Evolutionary conservation across 1,284 basidiomycete genomes (phyloP), one percentile per base, ranked within the genome.

Genomic region (Sanghuangporus sanghuang): DNA sequence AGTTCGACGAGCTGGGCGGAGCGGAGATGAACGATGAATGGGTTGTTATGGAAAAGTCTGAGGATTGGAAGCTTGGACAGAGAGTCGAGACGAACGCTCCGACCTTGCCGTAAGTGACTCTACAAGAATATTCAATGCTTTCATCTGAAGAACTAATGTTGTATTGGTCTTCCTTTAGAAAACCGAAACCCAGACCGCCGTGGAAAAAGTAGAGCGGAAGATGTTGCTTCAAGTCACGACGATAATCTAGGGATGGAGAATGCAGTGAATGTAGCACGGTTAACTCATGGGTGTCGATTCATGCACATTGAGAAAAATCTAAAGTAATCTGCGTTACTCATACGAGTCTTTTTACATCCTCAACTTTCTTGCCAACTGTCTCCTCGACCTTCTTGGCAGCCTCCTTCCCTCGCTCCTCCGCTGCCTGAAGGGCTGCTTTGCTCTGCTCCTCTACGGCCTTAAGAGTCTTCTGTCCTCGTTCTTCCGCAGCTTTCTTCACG

Each of bases 1-100:
- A 81, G 64, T 95, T 94, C 71, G 90, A 85, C 57, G 85, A 81
- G 27, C 74, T 85, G 3, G 81, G 84, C 16, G 79, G 73, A 2
- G 73, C 74, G 32, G 77, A 78, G 14, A 73, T 77, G 61, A 74
- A 78, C 57, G 70, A 78, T 40, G 75, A 80, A 58, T 85, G 82
- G 82, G 77, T 79, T 52, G 50, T 52, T 23, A 46, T 46, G 75
- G 76, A 77, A 32, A 72, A 72, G 39, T 70, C 80, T 16, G 78
- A 80, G 61, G 82, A 42, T 7, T 56, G 35, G 23, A 42, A 4
- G 44, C 16, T n/a, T 16, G 21, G 16, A 14, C 4, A n/a, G 16
- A 18, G 44, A n/a, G 44, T 46, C 7, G 5, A 46, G 16, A 46
- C 44, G 44, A 18, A 6, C 7, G 7, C 8, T 14, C 21, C 16